A percentile compares a stretch with the other conserved stretches of the same genome.
These are phyloP conservation scores for Syzygium malaccense DNA, from an alignment of 441 rosid genomes.

Conservation along the genomic window DNA sequence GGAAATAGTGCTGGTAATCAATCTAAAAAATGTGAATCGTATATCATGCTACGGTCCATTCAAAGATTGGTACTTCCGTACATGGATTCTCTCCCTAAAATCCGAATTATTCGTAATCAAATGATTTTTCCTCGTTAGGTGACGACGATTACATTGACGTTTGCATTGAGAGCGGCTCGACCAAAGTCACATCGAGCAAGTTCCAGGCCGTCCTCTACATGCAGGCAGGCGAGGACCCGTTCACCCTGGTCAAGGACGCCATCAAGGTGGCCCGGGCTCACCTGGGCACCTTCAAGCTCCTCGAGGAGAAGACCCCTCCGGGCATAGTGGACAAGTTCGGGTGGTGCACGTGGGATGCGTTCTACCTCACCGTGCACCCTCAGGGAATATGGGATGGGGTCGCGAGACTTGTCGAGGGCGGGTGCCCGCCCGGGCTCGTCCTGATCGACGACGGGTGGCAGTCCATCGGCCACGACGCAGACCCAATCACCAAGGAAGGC, in stretches of 20 bases:
- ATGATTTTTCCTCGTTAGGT: not conserved
- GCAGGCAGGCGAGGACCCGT: not conserved
- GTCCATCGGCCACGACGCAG: not conserved
- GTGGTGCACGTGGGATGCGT: not conserved
- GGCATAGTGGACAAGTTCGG: not conserved
- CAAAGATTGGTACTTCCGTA: not conserved
- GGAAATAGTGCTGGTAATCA: not conserved
- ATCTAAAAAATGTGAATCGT: not conserved
- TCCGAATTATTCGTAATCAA: not conserved
- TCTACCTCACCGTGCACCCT: not conserved
- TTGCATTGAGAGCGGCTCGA: not conserved
- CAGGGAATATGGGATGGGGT: not conserved
- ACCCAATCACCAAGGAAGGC: not conserved
- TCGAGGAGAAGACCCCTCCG: not conserved
- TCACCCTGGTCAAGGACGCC: not conserved
- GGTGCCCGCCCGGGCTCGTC: not conserved
- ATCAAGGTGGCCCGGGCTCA: not conserved
- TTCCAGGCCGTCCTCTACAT: not conserved
- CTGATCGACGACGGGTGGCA: not conserved
- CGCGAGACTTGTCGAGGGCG: not conserved
- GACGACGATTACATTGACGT: not conserved
- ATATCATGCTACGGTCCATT: not conserved
- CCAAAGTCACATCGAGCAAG: not conserved
- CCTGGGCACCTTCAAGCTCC: not conserved
- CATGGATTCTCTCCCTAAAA: not conserved